phyloP scores from a whole-genome alignment of 2,329 filamentous ascomycete genomes.

The Venturia effusa region DNA sequence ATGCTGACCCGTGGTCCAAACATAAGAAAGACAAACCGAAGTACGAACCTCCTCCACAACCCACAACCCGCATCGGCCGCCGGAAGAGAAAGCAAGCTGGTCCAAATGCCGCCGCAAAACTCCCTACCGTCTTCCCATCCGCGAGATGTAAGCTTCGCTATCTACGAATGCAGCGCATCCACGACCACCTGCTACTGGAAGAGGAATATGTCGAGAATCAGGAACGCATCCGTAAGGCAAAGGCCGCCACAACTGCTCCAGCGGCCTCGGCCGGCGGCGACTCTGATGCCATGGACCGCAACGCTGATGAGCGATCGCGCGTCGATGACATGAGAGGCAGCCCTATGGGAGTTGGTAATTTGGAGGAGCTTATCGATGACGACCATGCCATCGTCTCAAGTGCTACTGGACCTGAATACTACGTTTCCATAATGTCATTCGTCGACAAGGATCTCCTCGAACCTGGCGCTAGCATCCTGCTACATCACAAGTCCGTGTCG shows the following conservation, averaged over 20 bases:
- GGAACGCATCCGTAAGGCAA: conserved; percentile 86
- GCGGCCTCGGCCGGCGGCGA: conserved; percentile 50
- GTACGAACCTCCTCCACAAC: conserved; percentile 96
- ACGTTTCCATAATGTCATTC: conserved; percentile 99
- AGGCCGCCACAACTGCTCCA: conserved; percentile 61
- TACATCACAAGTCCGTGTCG: conserved; percentile 96
- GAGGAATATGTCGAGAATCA: conserved; percentile 99
- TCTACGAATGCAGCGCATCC: conserved; percentile 94
- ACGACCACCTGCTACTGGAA: conserved; percentile 92
- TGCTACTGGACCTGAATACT: conserved; percentile 95
- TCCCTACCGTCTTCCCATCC: conserved; percentile 87
- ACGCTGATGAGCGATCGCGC: conserved; percentile 86
- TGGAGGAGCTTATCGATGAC: conserved; percentile 98
- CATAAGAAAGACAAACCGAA: conserved; percentile 96
- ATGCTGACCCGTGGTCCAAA: conserved; percentile 7
- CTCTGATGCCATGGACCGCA: conserved; percentile 69
- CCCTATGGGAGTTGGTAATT: conserved; percentile 94
- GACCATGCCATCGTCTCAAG: conserved; percentile 98
- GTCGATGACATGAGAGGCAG: conserved; percentile 98
- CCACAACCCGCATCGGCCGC: conserved; percentile 90
- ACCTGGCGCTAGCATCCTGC: conserved; percentile 84
- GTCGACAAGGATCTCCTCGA: conserved; percentile 98
- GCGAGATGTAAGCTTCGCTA: conserved; percentile 96
- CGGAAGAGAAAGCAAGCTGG: conserved; percentile 97
- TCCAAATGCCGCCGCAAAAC: conserved; percentile 87